phyloP scores from a whole-genome alignment of 192 early-diverging fungal genomes.

The Podila epigama region DNA sequence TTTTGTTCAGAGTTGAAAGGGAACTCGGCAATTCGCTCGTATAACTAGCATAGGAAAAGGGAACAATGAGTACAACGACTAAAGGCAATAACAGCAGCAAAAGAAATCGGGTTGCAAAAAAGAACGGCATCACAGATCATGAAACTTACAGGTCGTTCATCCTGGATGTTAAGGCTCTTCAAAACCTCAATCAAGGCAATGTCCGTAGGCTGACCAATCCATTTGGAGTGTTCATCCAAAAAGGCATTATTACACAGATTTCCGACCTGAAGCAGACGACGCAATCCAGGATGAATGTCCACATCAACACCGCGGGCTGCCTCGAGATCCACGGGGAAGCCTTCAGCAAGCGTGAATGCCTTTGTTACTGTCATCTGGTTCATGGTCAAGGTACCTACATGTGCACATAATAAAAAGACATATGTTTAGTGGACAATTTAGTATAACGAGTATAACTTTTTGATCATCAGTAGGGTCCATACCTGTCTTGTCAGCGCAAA shows the following conservation, averaged over 20 bases:
- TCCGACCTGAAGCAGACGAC: slow-evolving; percentile 63
- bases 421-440: not conserved
- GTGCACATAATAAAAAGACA: not conserved
- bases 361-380: slow-evolving; percentile 95
- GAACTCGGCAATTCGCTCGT: slow-evolving; percentile 72
- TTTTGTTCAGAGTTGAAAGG: slow-evolving; percentile 96
- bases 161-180: slow-evolving; percentile 62
- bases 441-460: too few relatives aligned
- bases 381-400: slow-evolving; percentile 84
- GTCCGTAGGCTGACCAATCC: slow-evolving; percentile 94
- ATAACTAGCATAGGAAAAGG: slow-evolving; percentile 37
- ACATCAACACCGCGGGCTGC: slow-evolving; percentile 43
- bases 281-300: slow-evolving; percentile 37
- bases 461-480: not conserved
- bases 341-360: slow-evolving; percentile 70
- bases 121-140: not conserved
- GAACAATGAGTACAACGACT: not conserved
- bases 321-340: slow-evolving; percentile 58
- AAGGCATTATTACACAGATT: slow-evolving; percentile 93
- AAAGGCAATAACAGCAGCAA: not conserved
- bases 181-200: slow-evolving; percentile 86
- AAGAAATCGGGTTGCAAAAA: too few relatives aligned
- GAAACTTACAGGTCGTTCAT: slow-evolving; percentile 73
- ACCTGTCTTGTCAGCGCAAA: slow-evolving; percentile 98
- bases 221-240: slow-evolving; percentile 73